Base-by-base conservation (phyloP, 2,329 filamentous ascomycete genomes). In the Stachybotrys chlorohalonatus region DNA sequence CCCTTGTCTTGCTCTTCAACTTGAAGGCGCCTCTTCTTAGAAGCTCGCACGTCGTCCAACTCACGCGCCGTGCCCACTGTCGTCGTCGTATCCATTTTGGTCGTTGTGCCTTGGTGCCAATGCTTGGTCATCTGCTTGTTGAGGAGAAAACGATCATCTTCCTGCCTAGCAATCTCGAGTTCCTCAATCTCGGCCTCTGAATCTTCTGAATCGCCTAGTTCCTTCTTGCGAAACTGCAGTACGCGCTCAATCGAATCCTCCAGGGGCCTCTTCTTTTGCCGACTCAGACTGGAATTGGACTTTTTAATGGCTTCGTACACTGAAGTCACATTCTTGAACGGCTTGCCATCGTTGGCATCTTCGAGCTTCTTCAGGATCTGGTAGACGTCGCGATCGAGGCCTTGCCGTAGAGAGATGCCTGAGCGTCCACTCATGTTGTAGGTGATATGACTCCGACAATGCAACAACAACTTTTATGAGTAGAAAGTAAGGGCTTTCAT, bases 171-270 rank as follows among this genome's bases (percentile, higher is more conserved):
- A 13, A 63, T 57, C 15, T 72, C 68, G 11, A 63, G 67, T 60
- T 66, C 78, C 66, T 68, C 82, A 59, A 68, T 70, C 55, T 68
- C 79, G 31, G 78, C 75, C 17, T 79, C 75, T 2, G 74, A 74
- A 39, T 81, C 79, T 52, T 77, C 78, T 32, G 77, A 74, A 5
- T 79, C 81, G 30, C 81, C 79, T 13, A 75, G 69, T 56, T 85
- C 80, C 60, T 89, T 83, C 59, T 85, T 86, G 6, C 93, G 75
- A 16, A 90, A 83, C 7, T 85, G 81, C 15, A 96, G 73, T 0
- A 92, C 90, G 7, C 90, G 79, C 58, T 95, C 90, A 59, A 97
- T 90, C 42, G 88, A 87, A 59, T 94, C 89, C 68, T 96, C 89
- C 1, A 97, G 73, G 0, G 87, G 77, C 57, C 85, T 86, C 69